These are phyloP conservation scores for Lignosus rhinocerotis DNA, from an alignment of 1,284 basidiomycete species.

Conservation along the genomic window DNA sequence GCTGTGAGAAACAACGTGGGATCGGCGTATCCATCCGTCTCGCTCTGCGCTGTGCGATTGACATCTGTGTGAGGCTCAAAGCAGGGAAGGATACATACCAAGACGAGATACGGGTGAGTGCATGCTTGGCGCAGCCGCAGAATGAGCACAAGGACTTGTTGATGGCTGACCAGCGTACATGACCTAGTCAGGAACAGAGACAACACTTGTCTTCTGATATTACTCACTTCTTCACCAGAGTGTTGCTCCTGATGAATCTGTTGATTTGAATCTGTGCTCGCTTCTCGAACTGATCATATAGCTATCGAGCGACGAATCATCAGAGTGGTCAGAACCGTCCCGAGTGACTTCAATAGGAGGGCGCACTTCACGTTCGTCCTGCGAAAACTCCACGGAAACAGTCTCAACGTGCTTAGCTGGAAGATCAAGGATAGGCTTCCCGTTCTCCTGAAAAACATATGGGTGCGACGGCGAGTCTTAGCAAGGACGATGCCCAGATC, in stretches of 20 bases:
- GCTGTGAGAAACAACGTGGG: conserved; percentile 46
- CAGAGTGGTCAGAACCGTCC: background rate
- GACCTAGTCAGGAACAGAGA: background rate
- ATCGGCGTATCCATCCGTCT: conserved; percentile 48
- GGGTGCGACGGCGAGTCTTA: no score
- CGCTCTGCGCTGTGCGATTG: conserved; percentile 30
- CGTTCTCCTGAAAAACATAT: conserved; percentile 45
- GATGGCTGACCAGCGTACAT: background rate
- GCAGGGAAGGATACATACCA: no score
- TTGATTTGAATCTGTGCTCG: conserved; percentile 54
- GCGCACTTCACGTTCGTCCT: conserved; percentile 62
- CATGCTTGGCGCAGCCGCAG: conserved; percentile 68
- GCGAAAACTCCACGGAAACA: conserved; percentile 54
- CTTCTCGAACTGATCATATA: conserved; percentile 62
- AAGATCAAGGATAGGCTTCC: conserved; percentile 59
- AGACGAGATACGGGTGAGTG: conserved; percentile 44
- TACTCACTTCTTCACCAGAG: conserved; percentile 61
- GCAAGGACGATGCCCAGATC: no score
- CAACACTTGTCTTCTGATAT: background rate
- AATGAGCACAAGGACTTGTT: conserved; percentile 37
- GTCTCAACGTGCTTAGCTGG: conserved; percentile 62
- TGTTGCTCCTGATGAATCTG: conserved; percentile 56
- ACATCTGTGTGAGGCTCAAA: no score
- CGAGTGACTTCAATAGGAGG: no score
- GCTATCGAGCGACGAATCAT: conserved; percentile 33